Percentiles rank a stretch among this genome's conserved stretches.
Conservation (phyloP, 192 early-diverging fungal genomes). For the Coemansia sp. region DNA sequence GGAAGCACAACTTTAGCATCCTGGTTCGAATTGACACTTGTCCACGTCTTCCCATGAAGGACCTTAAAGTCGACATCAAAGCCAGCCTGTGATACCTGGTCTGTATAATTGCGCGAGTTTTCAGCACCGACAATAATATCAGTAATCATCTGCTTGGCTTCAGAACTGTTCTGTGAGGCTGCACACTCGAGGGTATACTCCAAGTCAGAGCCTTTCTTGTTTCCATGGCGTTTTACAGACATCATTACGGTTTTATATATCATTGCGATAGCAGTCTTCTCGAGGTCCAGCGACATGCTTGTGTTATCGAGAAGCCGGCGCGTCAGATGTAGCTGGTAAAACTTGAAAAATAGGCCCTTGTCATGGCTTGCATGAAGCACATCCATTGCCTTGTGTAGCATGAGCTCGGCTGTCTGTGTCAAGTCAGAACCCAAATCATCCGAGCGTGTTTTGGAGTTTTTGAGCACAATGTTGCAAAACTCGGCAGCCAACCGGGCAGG, state of each 20-base stretch:
- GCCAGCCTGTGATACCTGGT: neutral
- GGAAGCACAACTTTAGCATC: neutral
- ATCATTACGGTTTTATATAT: neutral
- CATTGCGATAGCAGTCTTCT: neutral
- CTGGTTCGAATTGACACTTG: neutral
- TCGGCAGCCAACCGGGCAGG: neutral
- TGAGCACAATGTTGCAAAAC: slow-evolving; percentile 1
- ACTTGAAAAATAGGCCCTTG: neutral
- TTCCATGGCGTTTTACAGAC: neutral
- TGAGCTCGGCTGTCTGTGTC: neutral
- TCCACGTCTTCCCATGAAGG: neutral
- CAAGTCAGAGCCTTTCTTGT: neutral
- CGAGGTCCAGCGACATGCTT: neutral
- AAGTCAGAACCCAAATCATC: neutral
- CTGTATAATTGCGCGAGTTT: neutral
- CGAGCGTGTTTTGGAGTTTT: neutral
- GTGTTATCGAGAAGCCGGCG: neutral
- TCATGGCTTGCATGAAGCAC: neutral
- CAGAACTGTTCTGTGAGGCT: neutral
- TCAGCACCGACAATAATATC: neutral
- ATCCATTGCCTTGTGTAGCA: slow-evolving; percentile 2
- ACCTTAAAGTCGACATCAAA: neutral
- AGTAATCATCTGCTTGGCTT: neutral
- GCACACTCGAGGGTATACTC: neutral
- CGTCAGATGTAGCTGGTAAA: neutral